Evolutionary conservation across 306 rosid species (phyloP).

Genomic region (Quercus wislizeni): DNA sequence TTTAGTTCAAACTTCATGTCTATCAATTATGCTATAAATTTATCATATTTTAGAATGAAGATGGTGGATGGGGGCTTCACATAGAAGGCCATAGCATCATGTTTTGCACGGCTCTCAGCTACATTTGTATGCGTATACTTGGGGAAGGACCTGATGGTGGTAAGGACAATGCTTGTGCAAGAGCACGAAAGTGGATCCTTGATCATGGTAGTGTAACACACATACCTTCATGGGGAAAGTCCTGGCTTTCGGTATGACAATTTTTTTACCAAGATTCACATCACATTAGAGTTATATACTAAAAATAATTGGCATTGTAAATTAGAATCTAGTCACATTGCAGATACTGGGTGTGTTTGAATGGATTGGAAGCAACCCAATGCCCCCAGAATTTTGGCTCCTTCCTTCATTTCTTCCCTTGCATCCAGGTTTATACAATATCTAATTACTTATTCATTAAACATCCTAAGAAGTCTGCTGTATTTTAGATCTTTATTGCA

Average conservation of each 20-base stretch:
- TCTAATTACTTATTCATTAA: too few relatives aligned
- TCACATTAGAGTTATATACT: too few relatives aligned
- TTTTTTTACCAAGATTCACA: not conserved
- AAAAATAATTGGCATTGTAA: too few relatives aligned
- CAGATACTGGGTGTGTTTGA: conserved; percentile 25
- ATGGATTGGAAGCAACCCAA: conserved; percentile 16
- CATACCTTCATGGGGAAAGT: conserved; percentile 22
- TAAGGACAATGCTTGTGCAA: not conserved
- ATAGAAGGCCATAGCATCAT: conserved; percentile 4
- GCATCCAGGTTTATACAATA: not conserved
- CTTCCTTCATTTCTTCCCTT: conserved; percentile 8
- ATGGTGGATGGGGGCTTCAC: conserved; percentile 13
- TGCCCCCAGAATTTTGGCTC: conserved; percentile 25
- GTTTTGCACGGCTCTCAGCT: not conserved
- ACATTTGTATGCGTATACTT: conserved; percentile 6
- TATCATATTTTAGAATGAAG: conserved; percentile 4
- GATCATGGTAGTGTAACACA: conserved; percentile 14
- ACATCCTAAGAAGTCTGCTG: not conserved
- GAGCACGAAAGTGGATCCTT: conserved; percentile 11
- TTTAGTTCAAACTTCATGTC: too few relatives aligned
- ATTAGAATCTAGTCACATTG: too few relatives aligned
- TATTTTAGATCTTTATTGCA: not conserved
- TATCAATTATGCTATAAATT: too few relatives aligned
- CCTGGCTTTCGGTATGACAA: conserved; percentile 9
- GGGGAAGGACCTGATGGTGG: conserved; percentile 1